Base-by-base conservation (phyloP, 306 rosid genomes). In the Vicia sativa region DNA sequence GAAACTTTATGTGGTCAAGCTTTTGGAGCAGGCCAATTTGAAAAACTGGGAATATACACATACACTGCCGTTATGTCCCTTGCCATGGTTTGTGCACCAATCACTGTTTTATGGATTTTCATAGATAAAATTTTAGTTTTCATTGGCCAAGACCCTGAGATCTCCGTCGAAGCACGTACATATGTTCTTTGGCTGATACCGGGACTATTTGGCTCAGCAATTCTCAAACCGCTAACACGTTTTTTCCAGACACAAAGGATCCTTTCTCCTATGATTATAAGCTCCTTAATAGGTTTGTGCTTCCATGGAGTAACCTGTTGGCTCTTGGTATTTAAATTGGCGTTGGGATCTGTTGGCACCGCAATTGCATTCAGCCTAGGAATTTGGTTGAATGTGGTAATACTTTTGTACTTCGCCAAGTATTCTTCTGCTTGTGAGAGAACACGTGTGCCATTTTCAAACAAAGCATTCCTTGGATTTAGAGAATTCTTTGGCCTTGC, bases 1-100 rank as follows among this genome's bases (percentile, higher is more conserved):
- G 92, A 87, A 80, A 87, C 89, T 56, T 54, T 87, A 7, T 84
- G 87, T 46, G 92, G 89, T 42, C 87, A 87, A 78, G 78, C 81
- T 39, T 80, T 74, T 46, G 92, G 92, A 2, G 87, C 89, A 3
- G 66, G 82, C 21, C 81, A 87, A 39, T 87, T 67, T 37, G 63
- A 34, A 0, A 79, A 78, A 56, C 52, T 84, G 4, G 89, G 89
- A 62, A 76, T 68, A 70, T 85, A 87, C 48, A 83, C 82, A 13
- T 81, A 62, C 65, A 65, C 81, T 59, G 80, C 87, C 1, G 68
- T 82, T 12, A 46, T 82, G 8, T 73, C 79, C 42, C 65, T 86
- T 2, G 69, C 63, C 14, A 65, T 89, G 56, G 82, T 79, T 45
- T 84, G 86, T 72, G 15, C 85, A 9, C 96, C 92, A 13, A 62